These are phyloP conservation scores for Cetraspora pellucida DNA, from an alignment of 192 early-diverging fungal genomes.

Conservation along the genomic window DNA sequence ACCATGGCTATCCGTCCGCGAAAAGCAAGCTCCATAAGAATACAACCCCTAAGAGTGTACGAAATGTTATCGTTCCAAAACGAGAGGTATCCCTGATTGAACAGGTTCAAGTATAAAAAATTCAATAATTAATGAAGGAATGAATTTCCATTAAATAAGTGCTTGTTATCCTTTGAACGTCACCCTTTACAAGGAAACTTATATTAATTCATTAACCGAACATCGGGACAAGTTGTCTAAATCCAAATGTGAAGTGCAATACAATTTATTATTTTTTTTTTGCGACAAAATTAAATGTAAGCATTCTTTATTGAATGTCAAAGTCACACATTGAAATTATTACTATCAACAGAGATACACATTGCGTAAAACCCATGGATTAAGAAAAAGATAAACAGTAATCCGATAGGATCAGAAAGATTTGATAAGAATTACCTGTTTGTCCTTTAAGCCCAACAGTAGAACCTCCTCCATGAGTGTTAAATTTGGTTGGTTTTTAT, in stretches of 20 bases:
- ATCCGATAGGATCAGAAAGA: background rate
- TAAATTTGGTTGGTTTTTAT: conserved; percentile 65
- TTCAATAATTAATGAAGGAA: conserved; percentile 3
- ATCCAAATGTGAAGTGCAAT: too few relatives aligned
- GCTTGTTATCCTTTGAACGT: background rate
- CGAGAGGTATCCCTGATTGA: conserved; percentile 85
- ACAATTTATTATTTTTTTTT: too few relatives aligned
- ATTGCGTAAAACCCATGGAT: background rate
- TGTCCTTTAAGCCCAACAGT: conserved; percentile 92
- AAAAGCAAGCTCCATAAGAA: conserved; percentile 95
- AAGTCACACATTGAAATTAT: too few relatives aligned
- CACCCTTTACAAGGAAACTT: too few relatives aligned
- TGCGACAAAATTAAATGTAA: too few relatives aligned
- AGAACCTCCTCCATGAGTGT: conserved; percentile 97
- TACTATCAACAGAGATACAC: too few relatives aligned
- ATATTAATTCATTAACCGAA: too few relatives aligned
- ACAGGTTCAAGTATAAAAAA: background rate
- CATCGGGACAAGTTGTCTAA: too few relatives aligned
- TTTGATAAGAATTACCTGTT: conserved; percentile 58
- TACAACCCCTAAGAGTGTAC: conserved; percentile 92
- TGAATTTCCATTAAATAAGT: background rate
- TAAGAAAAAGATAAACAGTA: conserved; percentile 15
- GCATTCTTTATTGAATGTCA: too few relatives aligned
- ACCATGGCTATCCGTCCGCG: conserved; percentile 85
- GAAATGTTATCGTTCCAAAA: conserved; percentile 99